Base-by-base conservation (phyloP, 371 early-diverging fungal genomes). In the Coemansia sp. region DNA sequence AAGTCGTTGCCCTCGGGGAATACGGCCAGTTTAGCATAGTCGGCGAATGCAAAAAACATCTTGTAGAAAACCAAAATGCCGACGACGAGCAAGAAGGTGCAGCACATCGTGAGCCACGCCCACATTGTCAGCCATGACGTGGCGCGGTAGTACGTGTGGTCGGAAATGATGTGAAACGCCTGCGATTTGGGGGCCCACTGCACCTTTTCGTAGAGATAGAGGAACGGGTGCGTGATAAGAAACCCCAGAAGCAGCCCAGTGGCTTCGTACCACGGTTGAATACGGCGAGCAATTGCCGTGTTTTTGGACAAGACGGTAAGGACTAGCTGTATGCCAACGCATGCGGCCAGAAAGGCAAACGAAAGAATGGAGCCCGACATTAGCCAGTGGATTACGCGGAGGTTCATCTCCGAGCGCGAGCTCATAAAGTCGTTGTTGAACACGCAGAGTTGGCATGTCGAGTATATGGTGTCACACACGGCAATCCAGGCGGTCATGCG, bases 341-440 rank as follows among this genome's bases (percentile, higher is more conserved):
- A 64, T 8, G 40, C 65, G 18, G 59, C 63, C 36, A 74, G 65
- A 40, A 65, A 65, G 1, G 60, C 69, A 43, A 69, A 62, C 2
- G 69, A 61, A 34, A 74, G 32, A 2, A 54, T 55, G 33, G 62
- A 55, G 10, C 51, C 69, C 2, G 68, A 64, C 69, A 69, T 69
- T 11, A 74, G 43, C 75, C 75, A 74, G 52, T 65, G 62, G 16
- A 74, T 69, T 4, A 65, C 55, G 29, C 75, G 70, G n/a, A 74
- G 62, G 34, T 58, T 42, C 16, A 39, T 65, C 24, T 74, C 65
- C 7, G 75, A 50, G n/a, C 55, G 65, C 5, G 53, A 34, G 36
- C 53, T 55, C 75, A 74, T 74, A 14, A 55, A 74, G 40, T 39
- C 56, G 44, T 74, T 74, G 42, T 69, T 31, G 55, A 64, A 69